Evolutionary conservation across 768 basidiomycete species (phyloP), one percentile per base, ranked within the genome.

Genomic region (Filobasidium floriforme): DNA sequence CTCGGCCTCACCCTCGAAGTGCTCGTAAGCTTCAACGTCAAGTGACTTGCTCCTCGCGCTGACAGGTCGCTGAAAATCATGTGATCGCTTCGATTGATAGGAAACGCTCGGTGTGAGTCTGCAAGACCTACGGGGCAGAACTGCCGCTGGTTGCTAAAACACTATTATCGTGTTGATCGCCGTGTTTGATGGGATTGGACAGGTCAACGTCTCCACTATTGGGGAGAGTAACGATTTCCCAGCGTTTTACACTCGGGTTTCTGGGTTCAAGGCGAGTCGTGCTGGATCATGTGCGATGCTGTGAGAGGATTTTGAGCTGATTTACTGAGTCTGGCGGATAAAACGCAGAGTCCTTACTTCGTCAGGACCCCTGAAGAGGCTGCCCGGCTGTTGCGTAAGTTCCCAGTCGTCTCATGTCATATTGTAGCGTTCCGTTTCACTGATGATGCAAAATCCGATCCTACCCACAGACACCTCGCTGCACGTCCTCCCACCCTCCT

Each of bases 101-200:
- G 94, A 98, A 85, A 93, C 93, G 0, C 85, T 93, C 43, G 94
- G 94, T n/a, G n/a, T n/a, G n/a, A n/a, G n/a, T n/a, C n/a, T n/a
- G n/a, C n/a, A n/a, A n/a, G n/a, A n/a, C n/a, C n/a, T n/a, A n/a
- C n/a, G n/a, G n/a, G n/a, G n/a, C n/a, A n/a, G n/a, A n/a, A n/a
- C n/a, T n/a, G n/a, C n/a, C n/a, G n/a, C n/a, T n/a, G n/a, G n/a
- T n/a, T n/a, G n/a, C n/a, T n/a, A n/a, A n/a, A n/a, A n/a, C n/a
- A n/a, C n/a, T n/a, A n/a, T n/a, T n/a, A n/a, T n/a, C n/a, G n/a
- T n/a, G n/a, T n/a, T n/a, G n/a, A n/a, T n/a, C n/a, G n/a, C n/a
- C n/a, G n/a, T n/a, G n/a, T n/a, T n/a, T n/a, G n/a, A n/a, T n/a
- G n/a, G n/a, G n/a, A n/a, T n/a, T n/a, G n/a, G n/a, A n/a, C n/a